phyloP scores from a whole-genome alignment of 441 rosid genomes.

The Corymbia calophylla region DNA sequence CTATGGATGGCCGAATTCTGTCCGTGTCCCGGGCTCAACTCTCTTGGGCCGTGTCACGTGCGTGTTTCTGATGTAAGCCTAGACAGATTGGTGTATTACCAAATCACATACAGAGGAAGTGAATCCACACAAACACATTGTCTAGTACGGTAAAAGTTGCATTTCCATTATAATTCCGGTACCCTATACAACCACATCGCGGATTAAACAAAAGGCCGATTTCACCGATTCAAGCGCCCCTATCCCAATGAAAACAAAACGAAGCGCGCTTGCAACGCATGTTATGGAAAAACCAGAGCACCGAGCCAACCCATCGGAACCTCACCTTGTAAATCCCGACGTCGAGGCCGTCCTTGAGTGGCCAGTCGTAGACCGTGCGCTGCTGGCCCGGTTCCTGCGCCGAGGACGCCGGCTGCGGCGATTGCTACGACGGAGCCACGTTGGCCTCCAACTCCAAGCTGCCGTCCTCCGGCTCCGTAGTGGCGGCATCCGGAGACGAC shows the following conservation, averaged over 20 bases:
- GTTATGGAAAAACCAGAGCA: not conserved
- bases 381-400: conserved; percentile 11
- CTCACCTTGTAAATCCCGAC: conserved; percentile 72
- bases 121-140: not conserved
- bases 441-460: not conserved
- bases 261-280: accelerated
- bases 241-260: not conserved
- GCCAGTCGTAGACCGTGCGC: conserved; percentile 27
- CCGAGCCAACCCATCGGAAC: not conserved
- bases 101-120: not conserved
- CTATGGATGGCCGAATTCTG: too few relatives aligned
- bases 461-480: not conserved
- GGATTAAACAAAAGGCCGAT: not conserved
- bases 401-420: not conserved
- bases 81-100: too few relatives aligned
- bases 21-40: too few relatives aligned
- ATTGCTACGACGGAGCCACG: not conserved
- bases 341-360: conserved; percentile 71
- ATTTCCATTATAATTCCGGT: not conserved
- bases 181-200: not conserved
- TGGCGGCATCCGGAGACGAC: not conserved
- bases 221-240: not conserved
- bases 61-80: not conserved
- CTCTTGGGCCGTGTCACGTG: too few relatives aligned
- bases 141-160: not conserved